Conservation (phyloP, 805 yeast species). For the Hanseniaspora thailandica region DNA sequence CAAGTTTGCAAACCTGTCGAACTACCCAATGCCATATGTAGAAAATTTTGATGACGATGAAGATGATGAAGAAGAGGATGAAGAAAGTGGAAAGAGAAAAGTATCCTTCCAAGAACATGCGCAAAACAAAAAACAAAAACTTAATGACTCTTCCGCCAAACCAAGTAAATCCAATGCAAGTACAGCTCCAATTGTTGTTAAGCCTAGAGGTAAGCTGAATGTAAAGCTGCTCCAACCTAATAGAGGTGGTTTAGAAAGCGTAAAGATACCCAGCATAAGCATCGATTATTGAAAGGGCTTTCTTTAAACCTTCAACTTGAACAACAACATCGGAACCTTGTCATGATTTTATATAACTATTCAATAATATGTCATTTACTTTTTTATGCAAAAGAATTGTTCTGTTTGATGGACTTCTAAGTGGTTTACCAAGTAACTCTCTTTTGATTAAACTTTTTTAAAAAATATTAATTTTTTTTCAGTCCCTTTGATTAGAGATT, state of each 20-base stretch:
- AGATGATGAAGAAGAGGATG: constrained; percentile 5
- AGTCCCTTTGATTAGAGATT: neutral
- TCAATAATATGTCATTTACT: neutral
- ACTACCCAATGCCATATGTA: constrained; percentile 7
- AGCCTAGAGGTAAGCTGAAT: constrained; percentile 11
- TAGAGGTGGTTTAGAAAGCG: constrained; percentile 12
- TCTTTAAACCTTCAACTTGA: neutral
- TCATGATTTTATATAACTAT: neutral
- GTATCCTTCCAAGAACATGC: constrained; percentile 7
- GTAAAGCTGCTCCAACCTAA: constrained; percentile 9
- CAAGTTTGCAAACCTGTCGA: constrained; percentile 8
- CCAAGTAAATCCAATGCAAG: neutral
- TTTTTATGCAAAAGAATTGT: no score
- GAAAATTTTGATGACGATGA: constrained; percentile 5
- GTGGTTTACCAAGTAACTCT: no score
- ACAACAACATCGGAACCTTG: neutral
- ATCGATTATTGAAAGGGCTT: constrained; percentile 2
- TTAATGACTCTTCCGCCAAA: constrained; percentile 6
- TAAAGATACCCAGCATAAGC: constrained; percentile 3
- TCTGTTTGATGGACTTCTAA: no score
- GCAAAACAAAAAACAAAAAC: constrained; percentile 4
- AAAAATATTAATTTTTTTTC: no score
- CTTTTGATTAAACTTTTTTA: no score
- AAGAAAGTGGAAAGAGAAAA: constrained; percentile 4
- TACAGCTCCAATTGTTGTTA: constrained; percentile 2